Base-by-base conservation (phyloP, 768 basidiomycete genomes). In the Boletus fagicola region DNA sequence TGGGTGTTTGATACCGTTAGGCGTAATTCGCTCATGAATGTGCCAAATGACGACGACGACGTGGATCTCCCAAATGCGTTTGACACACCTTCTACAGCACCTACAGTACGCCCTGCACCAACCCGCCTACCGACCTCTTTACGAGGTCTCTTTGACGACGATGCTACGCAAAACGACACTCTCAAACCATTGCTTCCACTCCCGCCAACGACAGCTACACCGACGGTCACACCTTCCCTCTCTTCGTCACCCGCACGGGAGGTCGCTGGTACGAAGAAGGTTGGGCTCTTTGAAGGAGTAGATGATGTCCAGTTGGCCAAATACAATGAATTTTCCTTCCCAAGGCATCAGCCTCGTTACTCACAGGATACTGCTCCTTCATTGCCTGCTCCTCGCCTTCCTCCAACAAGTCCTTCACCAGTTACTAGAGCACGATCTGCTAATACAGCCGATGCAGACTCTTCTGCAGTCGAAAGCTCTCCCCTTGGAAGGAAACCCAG, bases 1-100 rank as follows among this genome's bases (percentile, higher is more conserved):
- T 90, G 90, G 90, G 86, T 90, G 65, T 92, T 91, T 63, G 90
- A 91, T 54, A 88, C 88, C 0, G 72, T 90, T 35, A 78, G 83
- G 46, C 80, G 78, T 24, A 74, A 71, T 16, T 69, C 78, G 48
- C 54, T 70, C 48, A 64, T 67, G 38, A 57, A 65, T 42, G 40
- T 65, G 22, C 54, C 59, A 9, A 57, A 53, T 8, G 64, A 64
- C 4, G 69, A 69, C 33, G 74, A 72, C 4, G 64, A 72, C 22
- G 10, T n/a, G 13, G 62, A 59, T 40, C 22, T 52, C 44, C 54
- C 54, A 45, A 64, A 53, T 53, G 62, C 59, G 15, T 47, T 52
- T 43, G 67, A 62, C 24, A 24, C 57, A 15, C 30, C 51, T 39
- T 53, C 65, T 15, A 55, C 66, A 12, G 74, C 76, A 53, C 62